Evolutionary conservation across 2,329 filamentous ascomycete genomes (phyloP), one percentile per base, ranked within the genome.

Genomic region (Ophiostoma pallidulum): DNA sequence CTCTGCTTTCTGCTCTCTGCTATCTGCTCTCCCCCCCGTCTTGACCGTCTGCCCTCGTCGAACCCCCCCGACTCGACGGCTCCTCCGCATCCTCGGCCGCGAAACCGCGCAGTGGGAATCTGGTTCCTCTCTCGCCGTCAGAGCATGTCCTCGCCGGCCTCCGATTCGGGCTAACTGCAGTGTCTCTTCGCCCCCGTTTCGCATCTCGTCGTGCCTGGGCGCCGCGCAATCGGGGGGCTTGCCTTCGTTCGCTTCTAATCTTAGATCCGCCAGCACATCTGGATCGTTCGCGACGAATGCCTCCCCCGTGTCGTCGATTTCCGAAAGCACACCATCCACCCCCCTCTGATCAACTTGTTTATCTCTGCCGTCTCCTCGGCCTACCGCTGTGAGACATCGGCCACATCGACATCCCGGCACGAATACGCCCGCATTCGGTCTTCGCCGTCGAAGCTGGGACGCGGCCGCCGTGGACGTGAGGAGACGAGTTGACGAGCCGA

Each of bases 241-340:
- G 37, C 31, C 29, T 28, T 28, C 36, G 37, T 19, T 10, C 22
- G 9, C 2, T 36, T 47, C 48, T 50, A 47, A 44, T 50, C 44
- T 50, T 47, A 43, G 48, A 50, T 22, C 40, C 20, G 39, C 22
- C 39, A 22, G 24, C 14, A 10, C 48, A 28, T 50, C 38, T 41
- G 42, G 24, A 41, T 29, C 42, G 22, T 22, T 24, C 26, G 14
- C 38, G 33, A 29, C 48, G 43, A 46, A 46, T 46, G 42, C 39
- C 32, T 28, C 41, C 36, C 36, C 24, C 31, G 20, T 22, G 35
- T 8, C 36, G 19, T 19, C 38, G 33, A 8, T 16, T n/a, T 22
- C 22, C 28, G 8, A 26, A 41, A 29, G 3, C 20, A 10, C 19
- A 20, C 26, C 28, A 8, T 32, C 26, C 6, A 37, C 22, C 35